Conservation (phyloP, 1,284 basidiomycete genomes). For the Rhodotorula sp. region DNA sequence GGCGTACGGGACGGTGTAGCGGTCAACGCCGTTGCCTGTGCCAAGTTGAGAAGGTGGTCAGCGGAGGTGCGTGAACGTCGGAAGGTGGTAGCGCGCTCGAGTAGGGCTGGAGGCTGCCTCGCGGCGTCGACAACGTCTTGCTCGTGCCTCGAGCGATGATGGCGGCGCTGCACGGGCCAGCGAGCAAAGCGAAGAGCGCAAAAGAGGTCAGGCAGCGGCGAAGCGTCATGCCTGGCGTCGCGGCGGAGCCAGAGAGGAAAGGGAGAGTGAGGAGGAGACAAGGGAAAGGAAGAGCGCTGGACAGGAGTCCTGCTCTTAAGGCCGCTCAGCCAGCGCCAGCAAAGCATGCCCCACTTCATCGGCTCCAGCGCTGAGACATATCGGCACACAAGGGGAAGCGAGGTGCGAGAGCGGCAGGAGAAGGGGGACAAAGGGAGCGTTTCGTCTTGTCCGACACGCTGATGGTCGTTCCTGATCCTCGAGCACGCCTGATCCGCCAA, state of each 20-base stretch:
- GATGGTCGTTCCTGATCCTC: neutral
- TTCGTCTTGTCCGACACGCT: neutral
- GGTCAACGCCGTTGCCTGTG: constrained; percentile 1
- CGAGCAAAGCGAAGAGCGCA: constrained; percentile 5
- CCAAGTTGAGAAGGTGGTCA: neutral
- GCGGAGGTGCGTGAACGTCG: too few species aligned
- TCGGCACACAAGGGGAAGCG: neutral
- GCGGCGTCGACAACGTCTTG: constrained; percentile 6
- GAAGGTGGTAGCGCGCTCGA: neutral
- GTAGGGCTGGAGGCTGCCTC: constrained; percentile 7
- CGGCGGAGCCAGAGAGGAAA: neutral
- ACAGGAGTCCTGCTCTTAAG: neutral
- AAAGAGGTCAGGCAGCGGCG: neutral
- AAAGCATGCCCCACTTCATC: neutral
- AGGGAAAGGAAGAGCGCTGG: neutral
- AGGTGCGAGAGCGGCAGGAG: neutral
- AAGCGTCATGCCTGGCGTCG: neutral
- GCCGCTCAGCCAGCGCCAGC: neutral
- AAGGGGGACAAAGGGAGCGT: neutral
- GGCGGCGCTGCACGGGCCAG: neutral
- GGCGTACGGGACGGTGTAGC: constrained; percentile 41
- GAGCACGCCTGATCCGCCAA: neutral
- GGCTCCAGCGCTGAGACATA: neutral
- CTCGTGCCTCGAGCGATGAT: neutral
- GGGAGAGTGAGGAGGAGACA: neutral